Evolutionary conservation across 108 stramenopile species (phyloP).

Genomic region (Schizochytrium sp.): DNA sequence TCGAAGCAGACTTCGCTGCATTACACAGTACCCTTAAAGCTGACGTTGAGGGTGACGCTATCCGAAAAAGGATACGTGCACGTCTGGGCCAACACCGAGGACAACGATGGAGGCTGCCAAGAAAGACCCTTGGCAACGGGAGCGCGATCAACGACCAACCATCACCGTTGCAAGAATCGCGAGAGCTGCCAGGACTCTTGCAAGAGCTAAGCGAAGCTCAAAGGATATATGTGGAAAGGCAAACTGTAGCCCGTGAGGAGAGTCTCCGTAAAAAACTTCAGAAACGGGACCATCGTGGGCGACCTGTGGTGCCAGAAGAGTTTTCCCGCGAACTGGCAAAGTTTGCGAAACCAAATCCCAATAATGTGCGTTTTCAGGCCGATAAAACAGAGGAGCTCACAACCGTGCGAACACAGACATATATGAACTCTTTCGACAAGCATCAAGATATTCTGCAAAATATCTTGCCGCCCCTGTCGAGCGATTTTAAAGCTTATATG

Average conservation of each 20-base stretch:
- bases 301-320: not conserved
- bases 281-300: not conserved
- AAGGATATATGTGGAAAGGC: not conserved
- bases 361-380: not conserved
- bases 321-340: conserved; percentile 36
- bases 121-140: not conserved
- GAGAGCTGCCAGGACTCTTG: not conserved
- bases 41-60: not conserved
- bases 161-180: too few species aligned
- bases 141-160: not conserved
- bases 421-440: not conserved
- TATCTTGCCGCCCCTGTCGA: not conserved
- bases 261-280: not conserved
- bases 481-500: conserved; percentile 22
- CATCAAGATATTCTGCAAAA: not conserved
- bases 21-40: not conserved
- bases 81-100: not conserved
- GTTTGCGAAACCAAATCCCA: not conserved
- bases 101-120: not conserved
- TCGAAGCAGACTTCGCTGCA: not conserved
- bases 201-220: not conserved
- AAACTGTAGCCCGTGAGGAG: not conserved
- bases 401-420: not conserved
- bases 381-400: conserved; percentile 11
- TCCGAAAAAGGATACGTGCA: not conserved